These are phyloP conservation scores for Metschnikowia shivogae DNA, from an alignment of 805 yeast genomes.

Conservation along the genomic window DNA sequence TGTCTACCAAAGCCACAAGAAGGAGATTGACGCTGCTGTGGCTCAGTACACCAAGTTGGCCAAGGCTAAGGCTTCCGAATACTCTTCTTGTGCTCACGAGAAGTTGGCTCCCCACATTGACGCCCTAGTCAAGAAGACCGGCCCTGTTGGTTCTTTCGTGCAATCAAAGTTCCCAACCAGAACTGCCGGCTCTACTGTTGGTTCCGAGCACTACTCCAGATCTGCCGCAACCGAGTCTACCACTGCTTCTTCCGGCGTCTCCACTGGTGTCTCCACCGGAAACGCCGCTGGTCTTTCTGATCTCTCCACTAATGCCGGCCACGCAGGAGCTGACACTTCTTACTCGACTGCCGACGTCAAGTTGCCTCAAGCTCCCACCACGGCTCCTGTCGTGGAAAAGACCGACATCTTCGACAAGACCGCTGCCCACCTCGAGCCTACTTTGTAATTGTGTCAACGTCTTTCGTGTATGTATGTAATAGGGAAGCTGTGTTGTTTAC, in stretches of 20 bases:
- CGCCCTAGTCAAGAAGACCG: constrained; percentile 53
- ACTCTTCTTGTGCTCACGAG: constrained; percentile 33
- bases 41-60: constrained; percentile 42
- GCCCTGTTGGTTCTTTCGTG: constrained; percentile 62
- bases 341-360: constrained; percentile 4
- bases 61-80: constrained; percentile 47
- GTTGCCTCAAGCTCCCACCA: constrained; percentile 41
- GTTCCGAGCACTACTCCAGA: constrained; percentile 22
- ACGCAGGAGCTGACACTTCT: constrained; percentile 1
- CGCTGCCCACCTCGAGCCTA: constrained; percentile 8
- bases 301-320: constrained; percentile 2
- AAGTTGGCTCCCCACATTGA: constrained; percentile 56
- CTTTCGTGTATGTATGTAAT: constrained; percentile 1
- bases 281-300: not conserved
- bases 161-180: constrained; percentile 56
- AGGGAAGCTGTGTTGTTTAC: constrained; percentile 3
- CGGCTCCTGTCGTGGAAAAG: constrained; percentile 8
- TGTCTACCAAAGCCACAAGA: constrained; percentile 67
- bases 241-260: constrained; percentile 21
- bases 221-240: constrained; percentile 5
- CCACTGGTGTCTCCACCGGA: constrained; percentile 29
- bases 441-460: constrained; percentile 5
- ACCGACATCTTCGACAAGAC: constrained; percentile 7
- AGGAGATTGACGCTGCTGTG: constrained; percentile 67
- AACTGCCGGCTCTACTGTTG: constrained; percentile 71